Base-by-base conservation (phyloP, 345 rosid genomes). In the Citrus medica region DNA sequence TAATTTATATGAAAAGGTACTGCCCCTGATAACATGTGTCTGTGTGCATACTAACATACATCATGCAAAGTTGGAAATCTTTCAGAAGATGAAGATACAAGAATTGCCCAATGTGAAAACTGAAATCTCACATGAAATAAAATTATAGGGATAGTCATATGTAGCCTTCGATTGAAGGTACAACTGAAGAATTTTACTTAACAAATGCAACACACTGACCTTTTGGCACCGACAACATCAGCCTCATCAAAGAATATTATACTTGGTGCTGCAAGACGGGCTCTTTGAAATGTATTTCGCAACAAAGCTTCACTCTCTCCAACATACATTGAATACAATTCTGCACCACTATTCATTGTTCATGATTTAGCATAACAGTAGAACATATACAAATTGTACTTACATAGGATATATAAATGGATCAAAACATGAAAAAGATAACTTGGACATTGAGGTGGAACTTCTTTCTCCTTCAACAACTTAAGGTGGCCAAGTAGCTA, bases 291-390 rank as follows among this genome's bases (percentile, higher is more conserved):
- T 69, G 94, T 95, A 82, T 87, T 89, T 13, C 97, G 90, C 82
- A 93, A 77, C 76, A 94, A 86, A 66, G 98, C 96, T 89, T 95
- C 99, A 74, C 99, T 96, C 88, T 95, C 99, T 79, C 98, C 99
- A 78, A 95, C 99, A 83, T 95, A 95, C 98, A 92, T 93, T 2
- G 99, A 95, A 78, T 89, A 93, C 58, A 95, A 84, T 82, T 95
- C 98, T 75, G 98, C 96, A 80, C 99, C 96, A 82, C 98, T 93
- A 82, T 70, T 78, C 27, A 64, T 67, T 62, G 65, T 71, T 65
- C 51, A 30, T 69, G 60, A 62, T 25, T 62, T 63, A 66, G 78
- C 14, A 24, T n/a, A 30, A 75, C 22, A 7, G 42, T 33, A 74
- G 28, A 14, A 53, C 9, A 28, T 14, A 8, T 7, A 33, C 17